Evolutionary conservation across 306 rosid species (phyloP).

Genomic region (Fragaria nilgerrensis): DNA sequence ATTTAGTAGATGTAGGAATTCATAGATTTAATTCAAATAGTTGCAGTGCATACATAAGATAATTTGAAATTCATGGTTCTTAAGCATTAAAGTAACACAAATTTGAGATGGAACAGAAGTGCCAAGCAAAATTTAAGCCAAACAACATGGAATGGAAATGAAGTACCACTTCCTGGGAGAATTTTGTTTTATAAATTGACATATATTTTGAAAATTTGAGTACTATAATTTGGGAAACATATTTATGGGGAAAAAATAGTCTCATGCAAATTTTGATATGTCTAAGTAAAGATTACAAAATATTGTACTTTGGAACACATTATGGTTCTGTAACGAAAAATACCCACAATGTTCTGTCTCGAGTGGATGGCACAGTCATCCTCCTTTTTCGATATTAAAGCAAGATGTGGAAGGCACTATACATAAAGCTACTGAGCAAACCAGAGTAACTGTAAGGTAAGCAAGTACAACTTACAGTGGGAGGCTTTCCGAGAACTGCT

Average conservation of each 20-base stretch:
- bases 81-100: background rate
- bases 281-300: background rate
- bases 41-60: background rate
- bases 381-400: background rate
- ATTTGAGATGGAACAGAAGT: background rate
- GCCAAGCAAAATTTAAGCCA: background rate
- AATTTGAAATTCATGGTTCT: background rate
- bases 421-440: conserved; percentile 9
- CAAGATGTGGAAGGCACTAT: background rate
- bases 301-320: background rate
- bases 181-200: background rate
- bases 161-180: background rate
- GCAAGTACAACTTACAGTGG: conserved; percentile 37
- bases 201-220: background rate
- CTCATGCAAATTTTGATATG: background rate
- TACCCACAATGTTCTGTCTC: background rate
- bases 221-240: background rate
- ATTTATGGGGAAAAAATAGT: background rate
- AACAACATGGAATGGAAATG: background rate
- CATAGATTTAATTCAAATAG: background rate
- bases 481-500: conserved; percentile 61
- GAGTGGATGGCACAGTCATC: background rate
- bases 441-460: background rate
- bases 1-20: background rate
- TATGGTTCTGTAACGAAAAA: background rate